Percentiles rank a stretch among this genome's conserved stretches.
Conservation (phyloP, 176 grass and related monocot species). For the Musa itinerans region DNA sequence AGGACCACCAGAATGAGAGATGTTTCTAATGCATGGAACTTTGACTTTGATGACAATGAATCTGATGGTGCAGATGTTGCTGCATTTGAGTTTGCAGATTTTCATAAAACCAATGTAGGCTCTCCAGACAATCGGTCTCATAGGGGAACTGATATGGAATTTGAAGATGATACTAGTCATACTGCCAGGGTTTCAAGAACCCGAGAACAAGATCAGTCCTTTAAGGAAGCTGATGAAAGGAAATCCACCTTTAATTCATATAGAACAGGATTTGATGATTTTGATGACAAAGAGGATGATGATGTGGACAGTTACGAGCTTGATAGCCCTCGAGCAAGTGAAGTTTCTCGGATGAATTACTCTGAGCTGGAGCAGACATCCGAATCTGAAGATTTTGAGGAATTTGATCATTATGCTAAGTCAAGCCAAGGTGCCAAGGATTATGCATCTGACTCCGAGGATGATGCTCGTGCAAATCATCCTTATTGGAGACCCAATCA, state of each 20-base stretch:
- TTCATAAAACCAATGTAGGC: conserved; percentile 28
- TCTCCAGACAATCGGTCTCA: conserved; percentile 27
- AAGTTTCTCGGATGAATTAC: conserved; percentile 59
- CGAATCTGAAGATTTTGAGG: conserved; percentile 46
- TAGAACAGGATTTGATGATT: conserved; percentile 75
- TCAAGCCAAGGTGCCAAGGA: conserved; percentile 25
- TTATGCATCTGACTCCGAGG: conserved; percentile 35
- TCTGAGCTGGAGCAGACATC: conserved; percentile 59
- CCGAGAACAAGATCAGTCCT: conserved; percentile 24
- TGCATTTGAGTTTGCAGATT: conserved; percentile 86
- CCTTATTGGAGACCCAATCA: conserved; percentile 39
- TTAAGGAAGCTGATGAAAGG: conserved; percentile 25
- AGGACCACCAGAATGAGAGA: conserved; percentile 47
- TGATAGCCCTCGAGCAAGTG: conserved; percentile 39
- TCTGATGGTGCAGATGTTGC: conserved; percentile 96
- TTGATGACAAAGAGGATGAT: conserved; percentile 82
- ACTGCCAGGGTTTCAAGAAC: conserved; percentile 25
- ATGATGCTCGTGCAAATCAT: conserved; percentile 40
- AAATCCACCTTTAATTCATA: conserved; percentile 30
- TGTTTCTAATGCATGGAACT: conserved; percentile 81
- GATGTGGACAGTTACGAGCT: conserved; percentile 87
- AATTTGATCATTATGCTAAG: conserved; percentile 28
- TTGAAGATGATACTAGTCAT: conserved; percentile 27
- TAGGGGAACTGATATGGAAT: conserved; percentile 31
- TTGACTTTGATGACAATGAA: conserved; percentile 97